Conservation (phyloP, 257 asterid species). For the Salvia hispanica region DNA sequence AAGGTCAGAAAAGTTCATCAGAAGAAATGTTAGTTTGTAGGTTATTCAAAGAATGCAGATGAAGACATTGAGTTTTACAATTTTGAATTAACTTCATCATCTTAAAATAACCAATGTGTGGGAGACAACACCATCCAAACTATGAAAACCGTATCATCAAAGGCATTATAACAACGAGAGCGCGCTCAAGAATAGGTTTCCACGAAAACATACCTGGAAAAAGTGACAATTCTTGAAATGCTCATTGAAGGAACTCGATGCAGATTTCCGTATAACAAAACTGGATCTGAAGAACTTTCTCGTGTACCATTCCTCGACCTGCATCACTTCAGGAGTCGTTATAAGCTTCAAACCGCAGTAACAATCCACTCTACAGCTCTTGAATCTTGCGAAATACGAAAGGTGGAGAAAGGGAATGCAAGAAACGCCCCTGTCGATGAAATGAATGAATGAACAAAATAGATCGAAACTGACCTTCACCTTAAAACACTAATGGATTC, state of each 20-base stretch:
- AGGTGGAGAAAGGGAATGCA: not conserved
- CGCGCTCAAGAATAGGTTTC: not conserved
- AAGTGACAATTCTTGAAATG: not conserved
- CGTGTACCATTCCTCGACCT: not conserved
- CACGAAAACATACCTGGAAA: not conserved
- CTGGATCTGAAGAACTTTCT: not conserved
- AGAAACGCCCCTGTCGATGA: not conserved
- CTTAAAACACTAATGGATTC: not conserved
- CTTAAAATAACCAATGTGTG: too few relatives aligned
- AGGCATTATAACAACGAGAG: not conserved
- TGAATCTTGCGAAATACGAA: not conserved
- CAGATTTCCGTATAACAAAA: not conserved
- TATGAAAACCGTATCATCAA: too few relatives aligned
- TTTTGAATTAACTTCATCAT: too few relatives aligned
- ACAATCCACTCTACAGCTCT: not conserved
- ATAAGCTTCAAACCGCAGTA: not conserved
- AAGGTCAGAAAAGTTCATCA: too few relatives aligned
- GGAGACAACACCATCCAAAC: too few relatives aligned
- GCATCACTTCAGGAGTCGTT: slow-evolving; percentile 2
- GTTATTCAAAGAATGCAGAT: too few relatives aligned
- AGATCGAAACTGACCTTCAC: not conserved
- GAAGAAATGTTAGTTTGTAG: too few relatives aligned
- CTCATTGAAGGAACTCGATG: not conserved
- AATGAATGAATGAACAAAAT: not conserved
- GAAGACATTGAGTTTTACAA: too few relatives aligned